phyloP scores from a whole-genome alignment of 2,329 filamentous ascomycete species.

The Aspergillus calidoustus region DNA sequence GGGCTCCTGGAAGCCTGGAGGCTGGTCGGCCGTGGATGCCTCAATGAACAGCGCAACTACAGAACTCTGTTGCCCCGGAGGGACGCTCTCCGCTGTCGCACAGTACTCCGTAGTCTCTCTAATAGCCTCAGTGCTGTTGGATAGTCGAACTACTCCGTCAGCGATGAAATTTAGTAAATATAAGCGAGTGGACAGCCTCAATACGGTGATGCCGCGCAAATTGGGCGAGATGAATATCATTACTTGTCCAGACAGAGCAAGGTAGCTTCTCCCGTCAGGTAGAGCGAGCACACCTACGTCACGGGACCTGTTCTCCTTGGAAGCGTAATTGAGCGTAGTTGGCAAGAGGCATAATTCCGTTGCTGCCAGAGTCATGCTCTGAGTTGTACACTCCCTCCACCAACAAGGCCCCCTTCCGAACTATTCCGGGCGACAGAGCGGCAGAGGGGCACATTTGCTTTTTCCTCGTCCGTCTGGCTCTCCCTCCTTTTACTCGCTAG shows the following conservation, averaged over 20 bases:
- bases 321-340: not conserved
- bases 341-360: not conserved
- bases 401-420: not conserved
- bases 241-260: not conserved
- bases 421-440: constrained; percentile 5
- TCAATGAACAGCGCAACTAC: not conserved
- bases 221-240: not conserved
- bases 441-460: not conserved
- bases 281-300: not conserved
- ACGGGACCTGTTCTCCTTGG: not conserved
- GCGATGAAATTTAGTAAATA: not conserved
- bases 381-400: not conserved
- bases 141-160: not conserved
- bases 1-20: not conserved
- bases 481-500: not conserved
- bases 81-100: not conserved
- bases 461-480: not conserved
- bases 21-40: not conserved
- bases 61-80: not conserved
- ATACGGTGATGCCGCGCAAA: not conserved
- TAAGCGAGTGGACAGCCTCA: not conserved
- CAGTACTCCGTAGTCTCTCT: not conserved
- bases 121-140: not conserved
- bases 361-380: not conserved
- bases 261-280: not conserved